Conservation (phyloP, 1,139 yeast species). For the Candida pseudocylindracea region DNA sequence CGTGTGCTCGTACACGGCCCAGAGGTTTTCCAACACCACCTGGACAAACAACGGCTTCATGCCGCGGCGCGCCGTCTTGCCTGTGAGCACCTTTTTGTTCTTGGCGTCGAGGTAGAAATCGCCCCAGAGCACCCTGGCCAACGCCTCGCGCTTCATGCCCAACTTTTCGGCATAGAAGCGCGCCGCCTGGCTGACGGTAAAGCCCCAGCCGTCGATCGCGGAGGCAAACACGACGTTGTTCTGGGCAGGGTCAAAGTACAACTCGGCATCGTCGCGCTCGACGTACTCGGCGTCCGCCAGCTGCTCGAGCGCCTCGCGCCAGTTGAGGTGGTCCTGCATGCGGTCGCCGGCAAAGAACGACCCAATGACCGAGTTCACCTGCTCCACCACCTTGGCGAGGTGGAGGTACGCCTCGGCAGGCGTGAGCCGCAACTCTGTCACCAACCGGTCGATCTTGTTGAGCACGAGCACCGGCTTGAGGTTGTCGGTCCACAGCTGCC, state of each 20-base stretch:
- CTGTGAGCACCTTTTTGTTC: conserved; percentile 55
- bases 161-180: conserved; percentile 67
- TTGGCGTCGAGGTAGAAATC: conserved; percentile 80
- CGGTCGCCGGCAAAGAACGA: conserved; percentile 85
- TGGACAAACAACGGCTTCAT: conserved; percentile 74
- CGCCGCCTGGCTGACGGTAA: conserved; percentile 73
- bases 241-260: conserved; percentile 75
- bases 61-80: conserved; percentile 22
- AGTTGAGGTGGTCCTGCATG: conserved; percentile 70
- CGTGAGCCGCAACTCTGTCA: conserved; percentile 60
- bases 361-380: conserved; percentile 87
- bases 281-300: conserved; percentile 27
- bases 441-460: conserved; percentile 77
- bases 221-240: conserved; percentile 89
- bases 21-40: conserved; percentile 69
- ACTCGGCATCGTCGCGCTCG: conserved; percentile 61
- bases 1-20: conserved; percentile 74
- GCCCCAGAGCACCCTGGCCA: conserved; percentile 91
- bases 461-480: conserved; percentile 77
- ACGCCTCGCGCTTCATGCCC: conserved; percentile 61
- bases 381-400: conserved; percentile 59
- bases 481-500: conserved; percentile 93
- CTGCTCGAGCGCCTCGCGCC: conserved; percentile 39
- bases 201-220: conserved; percentile 97
- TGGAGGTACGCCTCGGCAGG: conserved; percentile 78